A percentile compares a stretch with the other conserved stretches of the same genome.
These are phyloP conservation scores for Tulasnella sp. DNA, from an alignment of 768 basidiomycete genomes.

Conservation along the genomic window DNA sequence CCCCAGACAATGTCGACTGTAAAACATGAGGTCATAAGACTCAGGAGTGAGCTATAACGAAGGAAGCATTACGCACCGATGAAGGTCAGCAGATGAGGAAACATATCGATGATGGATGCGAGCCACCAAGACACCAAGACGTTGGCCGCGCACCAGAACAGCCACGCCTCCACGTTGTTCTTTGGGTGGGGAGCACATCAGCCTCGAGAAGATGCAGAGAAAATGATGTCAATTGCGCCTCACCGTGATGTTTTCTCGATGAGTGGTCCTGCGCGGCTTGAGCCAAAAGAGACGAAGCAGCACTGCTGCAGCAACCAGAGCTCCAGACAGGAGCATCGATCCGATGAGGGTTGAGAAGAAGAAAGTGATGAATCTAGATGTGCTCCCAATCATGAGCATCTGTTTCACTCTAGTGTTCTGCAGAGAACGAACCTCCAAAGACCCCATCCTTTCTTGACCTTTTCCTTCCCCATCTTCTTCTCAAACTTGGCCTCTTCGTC, in stretches of 20 bases:
- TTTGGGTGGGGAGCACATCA: not conserved
- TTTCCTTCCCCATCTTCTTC: conserved; percentile 43
- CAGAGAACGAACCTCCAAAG: conserved; percentile 37
- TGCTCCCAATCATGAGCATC: not conserved
- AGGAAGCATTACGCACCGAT: conserved; percentile 1
- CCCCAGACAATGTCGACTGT: conserved; percentile 57
- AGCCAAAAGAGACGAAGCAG: conserved; percentile 64
- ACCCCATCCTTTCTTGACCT: conserved; percentile 39
- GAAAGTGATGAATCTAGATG: conserved; percentile 41
- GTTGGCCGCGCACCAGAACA: conserved; percentile 74
- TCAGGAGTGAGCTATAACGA: not conserved
- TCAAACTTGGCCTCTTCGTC: conserved; percentile 59
- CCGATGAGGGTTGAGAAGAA: conserved; percentile 66
- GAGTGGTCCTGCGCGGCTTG: conserved; percentile 41
- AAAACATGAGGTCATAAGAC: conserved; percentile 18
- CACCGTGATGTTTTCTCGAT: conserved; percentile 44
- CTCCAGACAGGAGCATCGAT: conserved; percentile 49
- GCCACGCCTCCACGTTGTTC: conserved; percentile 62
- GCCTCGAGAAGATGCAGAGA: not conserved
- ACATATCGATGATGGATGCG: conserved; percentile 56
- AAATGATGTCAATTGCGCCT: not conserved
- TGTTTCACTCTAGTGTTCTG: conserved; percentile 1
- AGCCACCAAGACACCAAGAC: conserved; percentile 70
- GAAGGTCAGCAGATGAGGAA: conserved; percentile 41
- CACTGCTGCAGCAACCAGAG: conserved; percentile 51